Evolutionary conservation across 345 rosid species (phyloP).

Genomic region (Gossypium stocksii): DNA sequence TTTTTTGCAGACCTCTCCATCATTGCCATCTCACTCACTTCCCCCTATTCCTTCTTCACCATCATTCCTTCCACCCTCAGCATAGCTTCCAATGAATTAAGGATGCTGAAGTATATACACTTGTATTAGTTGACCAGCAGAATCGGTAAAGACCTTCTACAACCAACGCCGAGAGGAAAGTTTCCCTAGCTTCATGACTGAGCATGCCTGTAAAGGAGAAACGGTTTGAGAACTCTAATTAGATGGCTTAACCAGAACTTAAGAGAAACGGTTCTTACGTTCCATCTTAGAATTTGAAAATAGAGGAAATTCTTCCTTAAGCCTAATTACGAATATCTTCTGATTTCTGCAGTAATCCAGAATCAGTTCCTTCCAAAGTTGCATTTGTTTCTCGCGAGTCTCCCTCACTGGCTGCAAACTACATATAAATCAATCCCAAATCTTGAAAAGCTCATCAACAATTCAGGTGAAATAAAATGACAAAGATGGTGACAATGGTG

Average conservation of each 20-base stretch:
- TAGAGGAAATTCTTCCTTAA: slow-evolving; percentile 79
- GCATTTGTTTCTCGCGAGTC: slow-evolving; percentile 89
- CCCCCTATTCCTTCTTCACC: no score
- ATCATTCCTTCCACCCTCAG: no score
- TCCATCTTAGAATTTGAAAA: slow-evolving; percentile 75
- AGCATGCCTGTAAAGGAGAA: slow-evolving; percentile 60
- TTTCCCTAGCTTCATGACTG: slow-evolving; percentile 86
- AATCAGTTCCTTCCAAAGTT: slow-evolving; percentile 87
- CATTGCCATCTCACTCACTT: no score
- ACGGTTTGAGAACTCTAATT: slow-evolving; percentile 7
- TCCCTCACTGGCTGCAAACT: slow-evolving; percentile 96
- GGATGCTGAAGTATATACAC: not conserved
- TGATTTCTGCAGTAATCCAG: slow-evolving; percentile 77
- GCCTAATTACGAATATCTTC: slow-evolving; percentile 54
- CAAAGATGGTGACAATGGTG: not conserved
- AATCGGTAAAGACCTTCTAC: slow-evolving; percentile 55
- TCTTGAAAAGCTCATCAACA: not conserved
- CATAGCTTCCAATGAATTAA: slow-evolving; percentile 6
- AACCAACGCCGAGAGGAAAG: slow-evolving; percentile 75
- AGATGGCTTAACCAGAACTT: not conserved
- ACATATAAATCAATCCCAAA: not conserved
- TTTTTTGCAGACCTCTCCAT: no score
- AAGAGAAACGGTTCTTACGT: slow-evolving; percentile 39
- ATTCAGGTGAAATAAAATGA: not conserved
- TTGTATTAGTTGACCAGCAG: slow-evolving; percentile 5